Base-by-base conservation (phyloP, 805 yeast species). In the Kodamaea neixiangensis region DNA sequence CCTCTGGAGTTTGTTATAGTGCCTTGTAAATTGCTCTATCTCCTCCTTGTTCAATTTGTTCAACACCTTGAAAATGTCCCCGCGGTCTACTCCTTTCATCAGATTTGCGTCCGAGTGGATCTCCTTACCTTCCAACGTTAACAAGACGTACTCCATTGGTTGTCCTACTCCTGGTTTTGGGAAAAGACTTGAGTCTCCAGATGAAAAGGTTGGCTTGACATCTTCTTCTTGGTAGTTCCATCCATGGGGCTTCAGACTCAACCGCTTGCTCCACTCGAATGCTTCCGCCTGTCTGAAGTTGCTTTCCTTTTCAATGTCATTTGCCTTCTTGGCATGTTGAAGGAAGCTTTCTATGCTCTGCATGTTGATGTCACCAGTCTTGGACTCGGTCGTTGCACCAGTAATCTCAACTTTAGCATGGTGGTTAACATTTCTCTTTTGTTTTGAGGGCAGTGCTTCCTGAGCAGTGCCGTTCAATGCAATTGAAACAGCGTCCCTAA, bases 281-380 rank as follows among this genome's bases (percentile, higher is more conserved):
- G 86, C 83, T 38, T 73, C 72, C 35, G 68, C 60, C 44, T 77
- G 78, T 34, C 82, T 73, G 58, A 79, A 80, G 38, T 69, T 59
- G 35, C 69, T 68, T 51, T 79, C 80, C 34, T 75, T 76, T 29
- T 69, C 69, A 15, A 55, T 44, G 18, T 74, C 75, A 49, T 69
- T 70, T 15, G 67, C 65, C 14, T 61, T 61, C 51, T 79, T 78
- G 3, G 83, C 78, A 5, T 68, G 63, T 41, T 68, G 62, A 34
- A 83, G 66, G 47, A 75, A 79, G 0, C 53, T 55, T 56, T 80
- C 79, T 18, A 82, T 54, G 6, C 55, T 40, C 15, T 40, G 15
- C 17, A 19, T 48, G 38, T 48, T 37, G 43, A 48, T 42, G 11
- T 42, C 37, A 10, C 34, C 46, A 11, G 25, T 31, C 21, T 44